Base-by-base conservation (phyloP, 108 stramenopile genomes). In the Phaeodactylum tricornutum region DNA sequence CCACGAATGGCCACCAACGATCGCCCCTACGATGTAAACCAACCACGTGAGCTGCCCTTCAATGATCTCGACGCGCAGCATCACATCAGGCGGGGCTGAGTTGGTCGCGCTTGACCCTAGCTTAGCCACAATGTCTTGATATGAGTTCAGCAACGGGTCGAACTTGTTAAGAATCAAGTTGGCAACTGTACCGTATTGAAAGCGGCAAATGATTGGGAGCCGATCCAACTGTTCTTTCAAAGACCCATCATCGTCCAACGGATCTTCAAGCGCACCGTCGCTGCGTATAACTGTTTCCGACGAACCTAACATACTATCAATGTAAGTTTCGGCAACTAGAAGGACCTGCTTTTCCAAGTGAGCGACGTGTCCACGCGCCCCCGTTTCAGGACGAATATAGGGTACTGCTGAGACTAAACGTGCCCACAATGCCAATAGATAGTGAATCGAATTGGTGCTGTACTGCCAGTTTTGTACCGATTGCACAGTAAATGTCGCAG, bases 11-110 rank as follows among this genome's bases (percentile, higher is more conserved):
- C 89, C 90, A 14, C 92, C 93, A 4, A 98, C 84, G 55, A 95
- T 72, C 7, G 90, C 76, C 31, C 87, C 95, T 19, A 94, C 72
- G 31, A 96, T 92, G 58, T 95, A 93, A 33, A 91, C 87, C 34
- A 98, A 57, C 97, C 97, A 98, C 9, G 95, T 95, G 53, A 98
- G 61, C 59, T 96, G 88, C 11, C 91, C 90, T 65, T 98, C 97
- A 24, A 93, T 47, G 35, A 91, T 76, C 9, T 79, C 68, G 48
- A 86, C 70, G 51, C 64, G 66, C 73, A 79, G 72, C 46, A 66
- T 68, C 0, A 83, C 66, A 37, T 84, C 75, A 47, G 55, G 59
- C 11, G 86, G 84, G 22, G 87, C 88, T 30, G 67, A 79, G n/a
- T 65, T 64, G 20, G 81, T 84, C 12, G 78, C 61, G 7, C 68